Evolutionary conservation across 345 rosid genomes (phyloP).

Genomic region (Hevea brasiliensis): DNA sequence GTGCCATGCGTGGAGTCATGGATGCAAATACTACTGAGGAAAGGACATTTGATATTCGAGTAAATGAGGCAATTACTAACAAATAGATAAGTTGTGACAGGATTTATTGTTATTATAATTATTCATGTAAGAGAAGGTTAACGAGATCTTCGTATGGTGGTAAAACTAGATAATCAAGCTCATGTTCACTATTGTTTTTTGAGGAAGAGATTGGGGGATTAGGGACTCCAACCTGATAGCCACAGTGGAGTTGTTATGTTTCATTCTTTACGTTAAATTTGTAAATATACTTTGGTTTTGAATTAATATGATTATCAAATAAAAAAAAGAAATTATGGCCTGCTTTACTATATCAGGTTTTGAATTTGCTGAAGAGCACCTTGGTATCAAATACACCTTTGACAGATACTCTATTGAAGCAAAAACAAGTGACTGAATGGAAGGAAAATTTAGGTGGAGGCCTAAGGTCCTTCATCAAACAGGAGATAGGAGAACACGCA

Average conservation of each 20-base stretch:
- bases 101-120: not conserved
- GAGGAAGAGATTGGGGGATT: no score
- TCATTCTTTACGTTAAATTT: no score
- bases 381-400: slow-evolving; percentile 16
- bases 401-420: slow-evolving; percentile 19
- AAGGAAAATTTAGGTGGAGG: not conserved
- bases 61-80: slow-evolving; percentile 11
- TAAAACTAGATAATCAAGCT: no score
- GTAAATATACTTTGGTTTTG: no score
- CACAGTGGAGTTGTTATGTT: no score
- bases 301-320: no score
- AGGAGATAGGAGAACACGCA: not conserved
- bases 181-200: no score
- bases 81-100: not conserved
- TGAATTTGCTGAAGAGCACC: slow-evolving; percentile 20
- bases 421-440: not conserved
- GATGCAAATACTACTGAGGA: slow-evolving; percentile 10
- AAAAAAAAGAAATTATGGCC: no score
- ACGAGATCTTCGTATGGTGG: no score
- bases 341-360: slow-evolving; percentile 20
- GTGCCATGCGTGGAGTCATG: slow-evolving; percentile 13
- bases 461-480: not conserved
- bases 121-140: no score
- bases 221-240: no score
- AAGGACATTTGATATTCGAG: slow-evolving; percentile 2